Conservation (phyloP, 495 filamentous ascomycete genomes). For the Neurospora cerealis region DNA sequence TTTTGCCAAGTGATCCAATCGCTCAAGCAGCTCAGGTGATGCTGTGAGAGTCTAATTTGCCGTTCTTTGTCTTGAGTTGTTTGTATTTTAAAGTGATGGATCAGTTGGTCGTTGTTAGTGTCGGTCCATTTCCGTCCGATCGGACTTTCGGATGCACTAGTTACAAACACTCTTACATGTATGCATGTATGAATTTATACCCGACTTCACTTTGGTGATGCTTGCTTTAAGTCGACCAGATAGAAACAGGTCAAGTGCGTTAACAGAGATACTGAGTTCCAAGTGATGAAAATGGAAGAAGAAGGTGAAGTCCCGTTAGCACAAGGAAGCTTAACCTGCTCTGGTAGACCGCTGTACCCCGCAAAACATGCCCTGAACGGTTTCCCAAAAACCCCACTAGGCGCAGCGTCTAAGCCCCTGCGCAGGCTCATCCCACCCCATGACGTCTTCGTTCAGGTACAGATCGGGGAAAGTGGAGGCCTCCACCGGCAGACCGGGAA, state of each 20-base stretch:
- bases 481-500: background rate
- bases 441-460: background rate
- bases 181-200: background rate
- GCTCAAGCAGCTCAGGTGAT: background rate
- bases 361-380: background rate
- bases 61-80: background rate
- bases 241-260: background rate
- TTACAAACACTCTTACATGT: background rate
- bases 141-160: background rate
- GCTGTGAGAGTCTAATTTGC: background rate
- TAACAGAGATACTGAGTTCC: background rate
- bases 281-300: background rate
- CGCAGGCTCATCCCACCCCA: background rate
- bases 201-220: background rate
- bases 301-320: background rate
- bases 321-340: background rate
- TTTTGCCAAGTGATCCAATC: background rate
- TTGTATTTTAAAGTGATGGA: background rate
- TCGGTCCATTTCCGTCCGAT: background rate
- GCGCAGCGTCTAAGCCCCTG: background rate
- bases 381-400: background rate
- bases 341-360: background rate
- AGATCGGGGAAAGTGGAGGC: background rate
- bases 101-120: background rate
- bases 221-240: background rate